Evolutionary conservation across 1,139 yeast species (phyloP).

Genomic region (Lipomyces yarrowii): DNA sequence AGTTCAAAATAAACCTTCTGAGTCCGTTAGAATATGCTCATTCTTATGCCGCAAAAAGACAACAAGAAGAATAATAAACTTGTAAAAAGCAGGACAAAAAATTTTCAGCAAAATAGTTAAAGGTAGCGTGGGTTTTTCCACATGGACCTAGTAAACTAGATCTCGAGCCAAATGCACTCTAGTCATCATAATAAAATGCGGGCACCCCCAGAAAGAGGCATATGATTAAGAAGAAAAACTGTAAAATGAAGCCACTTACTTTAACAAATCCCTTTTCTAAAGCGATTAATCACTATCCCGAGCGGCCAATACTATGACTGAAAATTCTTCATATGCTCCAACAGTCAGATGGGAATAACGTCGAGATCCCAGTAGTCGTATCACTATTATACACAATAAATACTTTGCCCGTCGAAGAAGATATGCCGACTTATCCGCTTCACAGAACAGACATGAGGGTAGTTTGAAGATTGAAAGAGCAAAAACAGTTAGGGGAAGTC

Average conservation of each 20-base stretch:
- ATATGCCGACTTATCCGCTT: no score
- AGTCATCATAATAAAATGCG: conserved; percentile 32
- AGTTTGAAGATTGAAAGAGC: no score
- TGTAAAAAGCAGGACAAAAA: not conserved
- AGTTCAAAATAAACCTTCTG: not conserved
- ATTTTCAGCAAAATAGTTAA: conserved; percentile 46
- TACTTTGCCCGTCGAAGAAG: no score
- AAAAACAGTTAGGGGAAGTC: not conserved
- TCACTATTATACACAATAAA: no score
- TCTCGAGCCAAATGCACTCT: conserved; percentile 95
- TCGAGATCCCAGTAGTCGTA: not conserved
- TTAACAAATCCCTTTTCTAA: not conserved
- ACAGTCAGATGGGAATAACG: not conserved
- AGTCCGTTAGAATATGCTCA: not conserved
- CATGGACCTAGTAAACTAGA: conserved; percentile 56
- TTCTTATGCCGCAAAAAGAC: not conserved
- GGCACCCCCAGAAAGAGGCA: not conserved
- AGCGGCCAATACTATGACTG: not conserved
- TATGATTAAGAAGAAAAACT: not conserved
- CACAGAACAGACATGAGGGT: no score
- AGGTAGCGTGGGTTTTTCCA: conserved; percentile 91
- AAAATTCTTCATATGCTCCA: not conserved
- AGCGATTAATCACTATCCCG: not conserved
- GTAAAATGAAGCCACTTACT: not conserved
- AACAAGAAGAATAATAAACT: not conserved